These are phyloP conservation scores for Cinnamomum chago DNA, from an alignment of 164 flowering plant species.

Conservation along the genomic window DNA sequence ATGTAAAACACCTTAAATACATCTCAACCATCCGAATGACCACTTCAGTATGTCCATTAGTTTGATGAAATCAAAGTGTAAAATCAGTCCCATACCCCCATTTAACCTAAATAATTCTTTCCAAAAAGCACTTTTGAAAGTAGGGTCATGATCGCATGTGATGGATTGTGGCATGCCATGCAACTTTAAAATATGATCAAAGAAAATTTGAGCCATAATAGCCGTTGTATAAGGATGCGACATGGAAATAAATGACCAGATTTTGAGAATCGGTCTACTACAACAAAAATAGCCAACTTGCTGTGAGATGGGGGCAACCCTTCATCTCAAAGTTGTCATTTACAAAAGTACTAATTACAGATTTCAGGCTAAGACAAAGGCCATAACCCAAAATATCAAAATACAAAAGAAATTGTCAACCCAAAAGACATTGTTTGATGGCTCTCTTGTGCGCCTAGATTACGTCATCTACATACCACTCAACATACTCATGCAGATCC, in stretches of 20 bases:
- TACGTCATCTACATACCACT: too few relatives aligned
- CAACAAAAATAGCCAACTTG: neutral
- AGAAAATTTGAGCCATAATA: neutral
- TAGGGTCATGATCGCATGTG: neutral
- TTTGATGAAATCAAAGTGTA: neutral
- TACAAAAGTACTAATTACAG: too few relatives aligned
- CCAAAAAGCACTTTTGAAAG: neutral
- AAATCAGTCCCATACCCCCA: neutral
- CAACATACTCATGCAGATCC: too few relatives aligned
- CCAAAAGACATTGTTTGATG: too few relatives aligned
- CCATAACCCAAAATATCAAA: too few relatives aligned
- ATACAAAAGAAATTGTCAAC: too few relatives aligned
- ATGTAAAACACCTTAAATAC: neutral
- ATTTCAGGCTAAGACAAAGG: too few relatives aligned
- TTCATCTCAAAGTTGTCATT: neutral
- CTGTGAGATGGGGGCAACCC: neutral
- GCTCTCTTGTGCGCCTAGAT: too few relatives aligned
- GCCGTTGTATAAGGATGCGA: neutral
- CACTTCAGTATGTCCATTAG: neutral
- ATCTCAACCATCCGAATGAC: neutral
- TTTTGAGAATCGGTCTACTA: neutral
- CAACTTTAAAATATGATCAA: neutral
- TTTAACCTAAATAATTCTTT: neutral
- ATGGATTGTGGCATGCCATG: conserved; percentile 1
- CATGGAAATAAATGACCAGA: neutral